Evolutionary conservation across 345 rosid species (phyloP), one percentile per base, ranked within the genome.

Genomic region (Anastatica hierochuntica): DNA sequence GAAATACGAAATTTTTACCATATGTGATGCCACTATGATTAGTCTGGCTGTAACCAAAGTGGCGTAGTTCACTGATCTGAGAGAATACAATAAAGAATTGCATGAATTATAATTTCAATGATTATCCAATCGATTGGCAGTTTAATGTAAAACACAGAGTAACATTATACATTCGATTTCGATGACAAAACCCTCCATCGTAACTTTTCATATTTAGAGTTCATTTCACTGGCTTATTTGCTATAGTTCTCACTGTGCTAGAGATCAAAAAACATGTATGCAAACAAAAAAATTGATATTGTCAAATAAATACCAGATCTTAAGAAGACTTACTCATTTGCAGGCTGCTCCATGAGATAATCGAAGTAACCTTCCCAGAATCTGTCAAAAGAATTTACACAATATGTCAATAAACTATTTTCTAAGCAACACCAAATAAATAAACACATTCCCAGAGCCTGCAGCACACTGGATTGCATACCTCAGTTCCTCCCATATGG

Each of bases 341-440:
- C 79, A 57, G 84, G 83, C 58, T 50, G 80, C 70, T 94, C 94
- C 90, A 88, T 80, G 56, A 88, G 80, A 83, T 76, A 66, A 69
- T 94, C 99, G 60, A 88, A 88, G 70, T 83, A 94, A 52, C 94
- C 92, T 71, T 94, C 99, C 99, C 97, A 94, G 62, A 94, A 94
- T 78, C 99, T 94, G 79, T 73, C 45, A 49, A 24, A 40, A 50
- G 15, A 36, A 30, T 17, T 38, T 48, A 53, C 20, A 53, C 19
- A 52, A 3, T 46, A 33, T 44, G 16, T 58, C 58, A 58, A 44
- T 18, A 48, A 34, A 49, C 43, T 41, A 35, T 27, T 18, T 46
- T 38, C 53, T 42, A 20, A 61, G 40, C 42, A 49, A 41, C 21
- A 43, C 11, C n/a, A 7, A 13, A 17, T 16, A 14, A 39, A 10